These are phyloP conservation scores for Xanthoconium purpureum DNA, from an alignment of 768 basidiomycete genomes.

Conservation along the genomic window DNA sequence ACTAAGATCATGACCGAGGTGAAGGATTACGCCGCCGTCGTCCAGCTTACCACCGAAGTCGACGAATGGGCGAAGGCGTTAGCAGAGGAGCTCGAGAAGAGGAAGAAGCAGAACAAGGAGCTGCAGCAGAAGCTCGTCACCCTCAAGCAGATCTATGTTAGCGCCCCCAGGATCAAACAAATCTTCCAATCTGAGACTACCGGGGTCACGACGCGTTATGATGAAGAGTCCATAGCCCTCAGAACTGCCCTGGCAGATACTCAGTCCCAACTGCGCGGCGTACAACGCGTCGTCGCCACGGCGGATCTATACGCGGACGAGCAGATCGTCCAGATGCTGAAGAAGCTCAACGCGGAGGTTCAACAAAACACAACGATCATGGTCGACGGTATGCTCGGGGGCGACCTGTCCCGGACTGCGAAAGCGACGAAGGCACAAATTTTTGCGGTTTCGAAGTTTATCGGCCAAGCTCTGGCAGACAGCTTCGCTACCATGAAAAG, in stretches of 20 bases:
- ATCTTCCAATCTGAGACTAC: conserved; percentile 11
- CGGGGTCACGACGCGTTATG: background rate
- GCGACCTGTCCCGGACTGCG: background rate
- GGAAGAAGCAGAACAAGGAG: conserved; percentile 9
- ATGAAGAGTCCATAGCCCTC: background rate
- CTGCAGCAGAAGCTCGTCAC: background rate
- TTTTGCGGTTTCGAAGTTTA: background rate
- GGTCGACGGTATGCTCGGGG: conserved; percentile 1
- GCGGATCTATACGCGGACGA: conserved; percentile 9
- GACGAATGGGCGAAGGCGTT: conserved; percentile 7
- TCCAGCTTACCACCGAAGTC: conserved; percentile 8
- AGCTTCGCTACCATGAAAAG: background rate
- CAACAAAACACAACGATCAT: conserved; percentile 9
- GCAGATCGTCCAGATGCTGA: conserved; percentile 1
- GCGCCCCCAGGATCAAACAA: conserved; percentile 5
- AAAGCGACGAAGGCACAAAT: background rate
- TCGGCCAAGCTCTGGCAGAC: background rate
- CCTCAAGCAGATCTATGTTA: conserved; percentile 10
- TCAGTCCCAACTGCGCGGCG: conserved; percentile 1
- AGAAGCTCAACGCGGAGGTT: conserved; percentile 14
- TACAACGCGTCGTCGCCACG: conserved; percentile 2
- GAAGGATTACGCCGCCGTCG: conserved; percentile 1
- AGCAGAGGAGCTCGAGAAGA: background rate
- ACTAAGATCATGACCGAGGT: background rate
- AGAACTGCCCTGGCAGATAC: background rate